Evolutionary conservation across 2,329 filamentous ascomycete species (phyloP).

Genomic region (Thermothelomyces thermophilus): DNA sequence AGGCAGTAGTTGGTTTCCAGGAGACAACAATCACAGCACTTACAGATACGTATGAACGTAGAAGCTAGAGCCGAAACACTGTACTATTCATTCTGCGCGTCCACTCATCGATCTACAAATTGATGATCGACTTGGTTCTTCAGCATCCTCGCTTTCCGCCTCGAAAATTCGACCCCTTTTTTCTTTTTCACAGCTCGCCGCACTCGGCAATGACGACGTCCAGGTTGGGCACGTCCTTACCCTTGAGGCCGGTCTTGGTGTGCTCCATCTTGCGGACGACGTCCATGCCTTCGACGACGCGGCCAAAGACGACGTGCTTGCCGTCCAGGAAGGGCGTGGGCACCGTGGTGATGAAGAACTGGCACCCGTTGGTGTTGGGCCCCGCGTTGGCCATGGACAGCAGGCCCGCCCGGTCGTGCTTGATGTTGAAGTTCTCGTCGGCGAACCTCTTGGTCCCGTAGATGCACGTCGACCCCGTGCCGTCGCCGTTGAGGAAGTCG

Average conservation of each 20-base stretch:
- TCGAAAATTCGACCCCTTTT: too few species aligned
- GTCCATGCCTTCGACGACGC: constrained; percentile 83
- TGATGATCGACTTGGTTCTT: too few species aligned
- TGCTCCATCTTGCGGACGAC: constrained; percentile 89
- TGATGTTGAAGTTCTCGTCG: constrained; percentile 81
- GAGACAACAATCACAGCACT: too few species aligned
- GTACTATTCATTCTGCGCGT: too few species aligned
- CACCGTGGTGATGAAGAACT: constrained; percentile 95
- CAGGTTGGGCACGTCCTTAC: constrained; percentile 73
- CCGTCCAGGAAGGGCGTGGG: constrained; percentile 80
- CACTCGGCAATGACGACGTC: constrained; percentile 82
- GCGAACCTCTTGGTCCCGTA: constrained; percentile 79
- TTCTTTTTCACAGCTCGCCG: constrained; percentile 80
- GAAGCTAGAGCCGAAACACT: too few species aligned
- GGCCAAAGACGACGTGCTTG: constrained; percentile 94
- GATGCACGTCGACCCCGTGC: constrained; percentile 80
- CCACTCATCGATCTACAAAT: too few species aligned
- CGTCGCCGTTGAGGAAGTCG: constrained; percentile 90
- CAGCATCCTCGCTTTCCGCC: too few species aligned
- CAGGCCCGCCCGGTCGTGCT: constrained; percentile 72
- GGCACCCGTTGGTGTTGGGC: constrained; percentile 85
- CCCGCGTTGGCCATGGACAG: constrained; percentile 95
- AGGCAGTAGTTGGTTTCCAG: too few species aligned
- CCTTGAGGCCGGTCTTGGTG: constrained; percentile 68
- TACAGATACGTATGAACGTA: too few species aligned